Percentiles rank a stretch among this genome's conserved stretches.
Evolutionary conservation across 169 alveolate genomes (phyloP).

Genomic region (Hepatocystis sp.): DNA sequence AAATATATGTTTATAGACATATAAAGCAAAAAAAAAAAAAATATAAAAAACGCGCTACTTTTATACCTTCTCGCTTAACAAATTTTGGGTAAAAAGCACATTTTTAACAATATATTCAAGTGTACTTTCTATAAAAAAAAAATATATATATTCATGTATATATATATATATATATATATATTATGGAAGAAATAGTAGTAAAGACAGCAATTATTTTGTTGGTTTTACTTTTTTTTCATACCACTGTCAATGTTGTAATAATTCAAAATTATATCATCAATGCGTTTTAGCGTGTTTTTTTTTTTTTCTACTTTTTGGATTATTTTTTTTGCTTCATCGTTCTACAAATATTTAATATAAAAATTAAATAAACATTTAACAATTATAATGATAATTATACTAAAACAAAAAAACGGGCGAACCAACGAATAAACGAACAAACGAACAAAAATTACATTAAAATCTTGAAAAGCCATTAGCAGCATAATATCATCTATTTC

Average conservation of each 20-base stretch:
- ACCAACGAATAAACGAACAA: not conserved
- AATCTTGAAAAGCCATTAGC: constrained; percentile 73
- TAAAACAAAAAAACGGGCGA: not conserved
- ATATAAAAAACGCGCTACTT: not conserved
- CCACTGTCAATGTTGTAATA: constrained; percentile 79
- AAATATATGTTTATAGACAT: not conserved
- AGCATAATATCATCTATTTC: constrained; percentile 75
- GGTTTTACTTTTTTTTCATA: not conserved
- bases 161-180: too few relatives aligned
- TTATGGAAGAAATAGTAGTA: too few relatives aligned
- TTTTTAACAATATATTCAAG: constrained; percentile 73
- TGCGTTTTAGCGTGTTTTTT: constrained; percentile 76
- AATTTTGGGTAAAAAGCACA: constrained; percentile 51
- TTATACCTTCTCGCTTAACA: constrained; percentile 50
- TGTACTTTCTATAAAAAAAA: constrained; percentile 45
- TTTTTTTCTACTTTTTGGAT: constrained; percentile 76
- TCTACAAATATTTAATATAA: constrained; percentile 23
- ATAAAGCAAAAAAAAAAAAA: not conserved
- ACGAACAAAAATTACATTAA: constrained; percentile 50
- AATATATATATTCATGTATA: not conserved
- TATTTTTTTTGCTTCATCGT: constrained; percentile 79
- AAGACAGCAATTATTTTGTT: too few relatives aligned
- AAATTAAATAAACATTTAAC: not conserved
- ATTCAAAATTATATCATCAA: constrained; percentile 79
- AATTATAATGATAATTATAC: too few relatives aligned